A percentile compares a stretch with the other conserved stretches of the same genome.
Conservation (phyloP, 2,329 filamentous ascomycete species). For the Thielaviopsis musarum region DNA sequence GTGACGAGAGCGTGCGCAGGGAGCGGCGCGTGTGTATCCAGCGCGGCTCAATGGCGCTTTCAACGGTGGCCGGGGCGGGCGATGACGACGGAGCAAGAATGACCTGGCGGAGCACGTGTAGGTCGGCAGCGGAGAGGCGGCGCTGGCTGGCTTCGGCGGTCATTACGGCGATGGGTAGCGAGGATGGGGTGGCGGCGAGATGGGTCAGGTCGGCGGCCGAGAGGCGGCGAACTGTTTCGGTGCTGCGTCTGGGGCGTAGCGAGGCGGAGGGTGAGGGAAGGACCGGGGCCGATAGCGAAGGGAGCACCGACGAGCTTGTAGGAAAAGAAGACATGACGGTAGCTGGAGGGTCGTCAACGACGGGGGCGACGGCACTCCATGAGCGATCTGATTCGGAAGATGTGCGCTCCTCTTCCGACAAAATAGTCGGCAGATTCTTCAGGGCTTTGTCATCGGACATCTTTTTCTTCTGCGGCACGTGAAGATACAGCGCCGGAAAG, state of each 20-base stretch:
- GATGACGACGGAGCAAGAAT: conserved; percentile 11
- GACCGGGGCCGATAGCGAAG: no score
- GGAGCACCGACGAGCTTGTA: no score
- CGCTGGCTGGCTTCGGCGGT: conserved; percentile 19
- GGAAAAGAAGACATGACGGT: background rate
- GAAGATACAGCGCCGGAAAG: background rate
- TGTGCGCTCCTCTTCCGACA: conserved; percentile 1
- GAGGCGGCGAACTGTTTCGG: conserved; percentile 33
- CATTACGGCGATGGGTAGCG: conserved; percentile 31
- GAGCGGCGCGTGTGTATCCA: background rate
- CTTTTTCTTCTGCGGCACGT: background rate
- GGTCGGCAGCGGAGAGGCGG: conserved; percentile 7
- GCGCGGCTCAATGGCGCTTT: background rate
- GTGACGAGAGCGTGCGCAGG: conserved; percentile 8
- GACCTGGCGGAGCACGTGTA: conserved; percentile 18
- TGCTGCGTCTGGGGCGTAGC: conserved; percentile 14
- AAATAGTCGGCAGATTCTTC: background rate
- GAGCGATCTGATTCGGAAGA: conserved; percentile 4
- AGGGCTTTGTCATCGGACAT: no score
- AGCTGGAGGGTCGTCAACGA: background rate
- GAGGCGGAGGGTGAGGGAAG: no score
- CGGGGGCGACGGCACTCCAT: background rate
- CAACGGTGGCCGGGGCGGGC: background rate
- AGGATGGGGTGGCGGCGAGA: conserved; percentile 38
- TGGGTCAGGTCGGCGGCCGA: conserved; percentile 43